A percentile compares a stretch with the other conserved stretches of the same genome.
Conservation (phyloP, 371 early-diverging fungal genomes). For the Mucor ambiguus region DNA sequence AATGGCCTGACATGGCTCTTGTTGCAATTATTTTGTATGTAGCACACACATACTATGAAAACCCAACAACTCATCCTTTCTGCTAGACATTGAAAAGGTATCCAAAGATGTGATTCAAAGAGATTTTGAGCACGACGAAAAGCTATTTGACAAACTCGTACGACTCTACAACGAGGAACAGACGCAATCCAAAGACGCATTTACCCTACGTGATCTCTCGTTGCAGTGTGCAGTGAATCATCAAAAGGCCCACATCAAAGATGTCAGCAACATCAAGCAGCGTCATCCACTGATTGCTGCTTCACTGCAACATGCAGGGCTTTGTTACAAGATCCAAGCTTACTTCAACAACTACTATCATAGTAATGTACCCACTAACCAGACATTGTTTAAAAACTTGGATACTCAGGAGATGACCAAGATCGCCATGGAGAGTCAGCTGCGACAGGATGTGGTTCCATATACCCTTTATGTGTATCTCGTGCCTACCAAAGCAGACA, state of each 20-base stretch:
- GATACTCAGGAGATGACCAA: constrained; percentile 69
- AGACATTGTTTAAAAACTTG: constrained; percentile 58
- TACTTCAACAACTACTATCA: constrained; percentile 60
- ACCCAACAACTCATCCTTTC: background rate
- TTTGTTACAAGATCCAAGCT: constrained; percentile 58
- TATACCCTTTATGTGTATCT: constrained; percentile 78
- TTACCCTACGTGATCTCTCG: constrained; percentile 75
- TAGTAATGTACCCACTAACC: constrained; percentile 54
- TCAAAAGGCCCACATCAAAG: constrained; percentile 67
- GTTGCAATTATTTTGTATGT: constrained; percentile 70
- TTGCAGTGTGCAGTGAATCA: constrained; percentile 74
- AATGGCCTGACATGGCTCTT: constrained; percentile 78
- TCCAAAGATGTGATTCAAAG: constrained; percentile 53
- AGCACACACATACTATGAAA: too few species aligned
- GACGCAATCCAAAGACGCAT: constrained; percentile 72
- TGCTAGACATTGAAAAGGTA: constrained; percentile 61
- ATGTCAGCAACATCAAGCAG: constrained; percentile 71
- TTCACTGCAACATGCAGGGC: constrained; percentile 64
- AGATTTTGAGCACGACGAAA: constrained; percentile 77
- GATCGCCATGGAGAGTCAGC: constrained; percentile 72
- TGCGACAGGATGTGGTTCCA: constrained; percentile 70
- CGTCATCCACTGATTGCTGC: constrained; percentile 72
- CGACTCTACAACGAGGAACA: constrained; percentile 77
- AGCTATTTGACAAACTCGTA: constrained; percentile 69
- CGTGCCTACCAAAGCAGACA: constrained; percentile 62